phyloP scores from a whole-genome alignment of 352 stramenopile species.

The Pythium dissimile region DNA sequence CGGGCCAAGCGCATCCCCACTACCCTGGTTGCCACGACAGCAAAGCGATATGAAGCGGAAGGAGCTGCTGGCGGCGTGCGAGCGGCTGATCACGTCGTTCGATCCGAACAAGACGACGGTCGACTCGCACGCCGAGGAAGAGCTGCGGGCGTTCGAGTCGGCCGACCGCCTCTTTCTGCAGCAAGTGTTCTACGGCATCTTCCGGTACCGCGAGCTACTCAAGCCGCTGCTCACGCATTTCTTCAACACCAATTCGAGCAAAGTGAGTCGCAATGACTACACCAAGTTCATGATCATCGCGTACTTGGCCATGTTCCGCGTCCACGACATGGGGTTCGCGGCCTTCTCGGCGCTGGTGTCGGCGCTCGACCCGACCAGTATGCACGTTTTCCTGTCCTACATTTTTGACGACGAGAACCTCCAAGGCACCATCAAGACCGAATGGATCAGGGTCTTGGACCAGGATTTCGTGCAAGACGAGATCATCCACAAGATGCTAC shows the following conservation, averaged over 20 bases:
- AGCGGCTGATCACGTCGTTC: conserved; percentile 77
- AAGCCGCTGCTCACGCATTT: conserved; percentile 80
- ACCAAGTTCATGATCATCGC: conserved; percentile 89
- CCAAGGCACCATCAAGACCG: conserved; percentile 56
- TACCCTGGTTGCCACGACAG: too few relatives aligned
- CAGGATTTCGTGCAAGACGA: conserved; percentile 78
- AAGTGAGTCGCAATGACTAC: conserved; percentile 82
- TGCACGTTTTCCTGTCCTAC: conserved; percentile 85
- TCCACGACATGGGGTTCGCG: conserved; percentile 77
- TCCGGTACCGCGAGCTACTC: conserved; percentile 85
- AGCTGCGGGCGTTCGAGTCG: conserved; percentile 35
- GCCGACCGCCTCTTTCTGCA: conserved; percentile 73
- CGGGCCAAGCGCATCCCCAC: too few relatives aligned
- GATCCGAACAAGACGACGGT: conserved; percentile 69
- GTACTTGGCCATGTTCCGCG: conserved; percentile 87
- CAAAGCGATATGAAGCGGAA: conserved; percentile 64
- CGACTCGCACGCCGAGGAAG: conserved; percentile 71
- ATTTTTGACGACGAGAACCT: conserved; percentile 73
- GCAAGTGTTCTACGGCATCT: conserved; percentile 89
- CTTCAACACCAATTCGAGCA: conserved; percentile 71
- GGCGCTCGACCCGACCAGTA: conserved; percentile 77
- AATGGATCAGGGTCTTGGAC: conserved; percentile 86
- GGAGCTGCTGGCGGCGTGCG: conserved; percentile 58
- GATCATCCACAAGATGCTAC: conserved; percentile 64
- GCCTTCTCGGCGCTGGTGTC: conserved; percentile 62